A percentile compares a stretch with the other conserved stretches of the same genome.
Evolutionary conservation across 2,329 filamentous ascomycete species (phyloP).

Genomic region (Sporothrix pallida): DNA sequence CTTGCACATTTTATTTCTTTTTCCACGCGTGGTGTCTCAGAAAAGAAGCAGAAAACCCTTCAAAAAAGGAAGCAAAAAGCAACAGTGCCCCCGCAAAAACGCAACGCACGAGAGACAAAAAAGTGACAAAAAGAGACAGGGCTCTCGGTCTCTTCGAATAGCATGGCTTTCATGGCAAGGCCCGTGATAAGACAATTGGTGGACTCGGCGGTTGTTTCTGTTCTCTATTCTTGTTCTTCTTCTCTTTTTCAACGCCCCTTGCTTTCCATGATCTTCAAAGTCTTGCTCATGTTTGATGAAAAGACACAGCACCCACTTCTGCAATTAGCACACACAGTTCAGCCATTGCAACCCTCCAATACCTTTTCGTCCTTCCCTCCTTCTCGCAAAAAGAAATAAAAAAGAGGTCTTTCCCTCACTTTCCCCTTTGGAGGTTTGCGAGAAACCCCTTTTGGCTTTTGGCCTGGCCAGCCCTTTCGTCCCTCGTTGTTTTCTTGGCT

Average conservation of each 20-base stretch:
- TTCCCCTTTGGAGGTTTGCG: neutral
- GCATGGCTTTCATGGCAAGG: neutral
- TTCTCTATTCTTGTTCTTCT: neutral
- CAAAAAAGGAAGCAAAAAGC: neutral
- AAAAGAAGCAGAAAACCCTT: neutral
- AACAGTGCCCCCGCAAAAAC: neutral
- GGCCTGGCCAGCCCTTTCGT: neutral
- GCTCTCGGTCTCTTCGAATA: constrained; percentile 8
- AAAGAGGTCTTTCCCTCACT: too few relatives aligned
- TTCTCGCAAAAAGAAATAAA: too few relatives aligned
- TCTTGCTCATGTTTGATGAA: too few relatives aligned
- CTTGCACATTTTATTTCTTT: neutral
- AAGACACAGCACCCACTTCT: too few relatives aligned
- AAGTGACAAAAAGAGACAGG: neutral
- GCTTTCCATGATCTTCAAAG: neutral
- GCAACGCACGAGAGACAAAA: too few relatives aligned
- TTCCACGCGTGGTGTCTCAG: constrained; percentile 20
- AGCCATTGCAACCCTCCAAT: too few relatives aligned
- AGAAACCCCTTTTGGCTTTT: neutral
- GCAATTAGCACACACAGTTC: too few relatives aligned
- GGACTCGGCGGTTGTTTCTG: neutral
- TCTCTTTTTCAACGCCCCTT: neutral
- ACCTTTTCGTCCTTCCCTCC: too few relatives aligned
- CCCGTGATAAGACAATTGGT: neutral
- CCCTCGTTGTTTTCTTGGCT: neutral